These are phyloP conservation scores for Kwoniella newhampshirensis DNA, from an alignment of 768 basidiomycete genomes.

Conservation along the genomic window DNA sequence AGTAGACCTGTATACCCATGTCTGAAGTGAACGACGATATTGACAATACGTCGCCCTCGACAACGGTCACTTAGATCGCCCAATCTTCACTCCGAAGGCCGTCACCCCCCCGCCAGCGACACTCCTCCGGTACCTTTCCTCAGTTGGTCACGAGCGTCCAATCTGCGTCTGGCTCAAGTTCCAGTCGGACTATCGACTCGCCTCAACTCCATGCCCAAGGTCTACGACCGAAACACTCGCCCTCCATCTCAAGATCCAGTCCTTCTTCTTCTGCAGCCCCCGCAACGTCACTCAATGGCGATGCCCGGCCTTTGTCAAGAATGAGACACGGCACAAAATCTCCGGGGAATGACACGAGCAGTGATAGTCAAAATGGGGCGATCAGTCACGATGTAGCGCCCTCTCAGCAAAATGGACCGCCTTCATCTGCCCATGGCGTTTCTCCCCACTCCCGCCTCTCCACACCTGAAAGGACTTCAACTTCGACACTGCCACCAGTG, in stretches of 20 bases:
- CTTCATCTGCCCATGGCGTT: background rate
- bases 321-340: conserved; percentile 4
- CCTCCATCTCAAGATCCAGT: conserved; percentile 23
- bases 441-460: conserved; percentile 6
- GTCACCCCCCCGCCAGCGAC: conserved; percentile 4
- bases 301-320: background rate
- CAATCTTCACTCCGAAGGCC: conserved; percentile 9
- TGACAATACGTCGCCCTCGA: too few species aligned
- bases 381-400: too few species aligned
- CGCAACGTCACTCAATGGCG: conserved; percentile 6
- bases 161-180: conserved; percentile 18
- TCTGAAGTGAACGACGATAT: too few species aligned
- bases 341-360: background rate
- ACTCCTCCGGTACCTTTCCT: conserved; percentile 12
- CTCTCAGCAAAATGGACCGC: background rate
- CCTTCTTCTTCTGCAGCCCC: conserved; percentile 21
- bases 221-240: conserved; percentile 18
- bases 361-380: background rate
- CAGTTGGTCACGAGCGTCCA: conserved; percentile 1
- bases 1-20: too few species aligned
- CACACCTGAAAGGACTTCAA: conserved; percentile 14
- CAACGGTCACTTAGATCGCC: too few species aligned
- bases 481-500: conserved; percentile 2
- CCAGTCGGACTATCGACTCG: conserved; percentile 8
- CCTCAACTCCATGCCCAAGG: background rate